These are phyloP conservation scores for Chaetomiaceae sp. DNA, from an alignment of 2,329 filamentous ascomycete genomes.

Conservation along the genomic window DNA sequence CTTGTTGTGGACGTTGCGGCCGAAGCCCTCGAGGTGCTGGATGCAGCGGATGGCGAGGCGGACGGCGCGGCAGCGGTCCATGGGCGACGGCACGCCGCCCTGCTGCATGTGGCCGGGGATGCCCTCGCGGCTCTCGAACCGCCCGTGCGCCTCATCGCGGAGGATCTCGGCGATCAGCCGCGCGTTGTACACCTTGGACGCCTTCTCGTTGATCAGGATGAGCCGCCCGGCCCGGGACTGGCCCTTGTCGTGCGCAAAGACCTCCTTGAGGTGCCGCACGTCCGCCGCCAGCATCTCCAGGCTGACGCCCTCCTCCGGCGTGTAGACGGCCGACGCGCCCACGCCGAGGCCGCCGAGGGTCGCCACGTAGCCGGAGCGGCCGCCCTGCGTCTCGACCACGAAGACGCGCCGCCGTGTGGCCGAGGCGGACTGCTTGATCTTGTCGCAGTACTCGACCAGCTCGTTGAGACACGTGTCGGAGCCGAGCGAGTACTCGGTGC, in stretches of 20 bases:
- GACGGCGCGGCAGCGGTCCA: constrained; percentile 92
- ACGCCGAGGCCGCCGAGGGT: constrained; percentile 88
- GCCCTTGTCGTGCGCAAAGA: constrained; percentile 80
- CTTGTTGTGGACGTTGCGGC: constrained; percentile 57
- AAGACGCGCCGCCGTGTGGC: constrained; percentile 91
- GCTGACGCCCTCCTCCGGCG: constrained; percentile 91
- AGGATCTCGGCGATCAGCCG: constrained; percentile 95
- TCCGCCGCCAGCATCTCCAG: constrained; percentile 89
- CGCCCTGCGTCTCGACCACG: constrained; percentile 96
- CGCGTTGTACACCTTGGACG: constrained; percentile 83
- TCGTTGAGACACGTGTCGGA: constrained; percentile 97
- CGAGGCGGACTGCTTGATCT: constrained; percentile 94
- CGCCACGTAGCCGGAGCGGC: constrained; percentile 88
- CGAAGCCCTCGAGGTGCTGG: constrained; percentile 79
- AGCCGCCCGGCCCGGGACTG: constrained; percentile 87
- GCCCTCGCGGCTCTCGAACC: constrained; percentile 87
- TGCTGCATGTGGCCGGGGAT: constrained; percentile 94
- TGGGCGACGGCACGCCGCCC: constrained; percentile 84
- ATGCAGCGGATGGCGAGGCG: constrained; percentile 91
- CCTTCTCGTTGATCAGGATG: constrained; percentile 94
- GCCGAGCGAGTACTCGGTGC: constrained; percentile 93
- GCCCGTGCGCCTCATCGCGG: constrained; percentile 82
- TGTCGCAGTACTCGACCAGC: constrained; percentile 90
- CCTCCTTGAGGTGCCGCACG: constrained; percentile 80
- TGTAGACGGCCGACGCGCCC: constrained; percentile 89